Evolutionary conservation across 805 yeast genomes (phyloP), one percentile per base, ranked within the genome.

Genomic region (Wickerhamiella slavikovae): DNA sequence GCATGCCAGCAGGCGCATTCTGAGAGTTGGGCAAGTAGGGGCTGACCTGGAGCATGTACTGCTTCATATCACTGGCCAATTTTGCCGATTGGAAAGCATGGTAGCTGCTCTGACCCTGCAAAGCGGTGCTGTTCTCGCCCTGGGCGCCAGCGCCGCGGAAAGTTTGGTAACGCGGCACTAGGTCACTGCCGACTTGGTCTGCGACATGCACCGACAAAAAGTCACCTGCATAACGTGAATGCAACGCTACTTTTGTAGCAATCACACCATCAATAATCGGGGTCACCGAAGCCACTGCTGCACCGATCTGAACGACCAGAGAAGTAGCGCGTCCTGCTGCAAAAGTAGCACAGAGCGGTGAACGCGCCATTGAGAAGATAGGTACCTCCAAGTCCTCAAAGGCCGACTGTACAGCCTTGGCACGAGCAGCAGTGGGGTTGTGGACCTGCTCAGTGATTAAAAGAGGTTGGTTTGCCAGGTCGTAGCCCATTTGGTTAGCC

Each of bases 261-360:
- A 43, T 43, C 10, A 33, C 33, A 24, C 48, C 48, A 25, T 44
- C 48, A n/a, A 44, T 31, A 5, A 44, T 43, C 17, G 48, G 48
- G 4, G 85, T 72, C 1, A 71, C 85, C 35, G 79, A 69, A 12
- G 68, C 60, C 3, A 71, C 53, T 44, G 74, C 82, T 45, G 78
- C 85, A 4, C 93, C 93, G 23, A 80, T 53, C 48, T 79, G 91
- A 24, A 80, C 91, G 26, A 80, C 79, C 20, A 80, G 57, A 49
- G 92, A 79, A 37, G 72, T 75, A 22, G 92, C 78, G 48, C 89
- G 64, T 5, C 91, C 91, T 38, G 74, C 72, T 15, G 83, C 89
- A 52, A 83, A 82, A 2, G 93, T 71, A 1, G 77, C 72, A 52
- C 92, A 76, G 0, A 91, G 71, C 12, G 94, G 89, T 7, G 73